Base-by-base conservation (phyloP, 257 asterid genomes). In the Capsicum pubescens region DNA sequence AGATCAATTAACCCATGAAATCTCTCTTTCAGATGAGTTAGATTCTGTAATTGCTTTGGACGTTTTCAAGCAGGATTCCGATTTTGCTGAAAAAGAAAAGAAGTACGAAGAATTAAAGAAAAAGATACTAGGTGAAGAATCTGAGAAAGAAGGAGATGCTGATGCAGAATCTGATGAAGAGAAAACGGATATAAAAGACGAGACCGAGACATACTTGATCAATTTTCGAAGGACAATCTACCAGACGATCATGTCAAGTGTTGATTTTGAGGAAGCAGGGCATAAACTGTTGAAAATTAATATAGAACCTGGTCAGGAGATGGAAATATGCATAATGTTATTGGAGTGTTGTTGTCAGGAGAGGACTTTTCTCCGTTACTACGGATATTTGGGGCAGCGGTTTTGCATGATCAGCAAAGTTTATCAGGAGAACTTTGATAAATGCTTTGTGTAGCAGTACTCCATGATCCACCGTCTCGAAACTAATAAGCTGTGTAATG, bases 1-100 rank as follows among this genome's bases (percentile, higher is more conserved):
- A 57, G 92, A 91, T 58, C 89, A 84, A 80, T 86, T 87, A n/a
- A 91, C 88, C 8, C 97, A 93, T 83, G 85, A 85, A 14, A 90
- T 92, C 35, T 85, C 91, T 26, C 80, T 91, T 68, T 76, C 84
- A 76, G 87, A 83, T 19, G 85, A 86, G 4, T 17, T 90, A 84
- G 88, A 88, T 80, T 68, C 89, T n/a, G n/a, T n/a, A n/a, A n/a
- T 32, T 35, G 17, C 72, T 26, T 81, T 86, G 21, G 90, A 91
- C 61, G 11, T 36, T 39, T 90, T 91, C 78, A 74, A 82, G 61
- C 84, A 78, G 3, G 79, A 89, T 68, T 56, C 82, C 4, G 60
- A 50, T 61, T 64, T 66, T 16, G 32, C 46, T 16, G 79, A 46
- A 11, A 66, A 35, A 15, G 84, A 86, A 35, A 64, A 82, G 10